Evolutionary conservation across 352 stramenopile genomes (phyloP), one percentile per base, ranked within the genome.

Genomic region (Saprolegnia diclina): DNA sequence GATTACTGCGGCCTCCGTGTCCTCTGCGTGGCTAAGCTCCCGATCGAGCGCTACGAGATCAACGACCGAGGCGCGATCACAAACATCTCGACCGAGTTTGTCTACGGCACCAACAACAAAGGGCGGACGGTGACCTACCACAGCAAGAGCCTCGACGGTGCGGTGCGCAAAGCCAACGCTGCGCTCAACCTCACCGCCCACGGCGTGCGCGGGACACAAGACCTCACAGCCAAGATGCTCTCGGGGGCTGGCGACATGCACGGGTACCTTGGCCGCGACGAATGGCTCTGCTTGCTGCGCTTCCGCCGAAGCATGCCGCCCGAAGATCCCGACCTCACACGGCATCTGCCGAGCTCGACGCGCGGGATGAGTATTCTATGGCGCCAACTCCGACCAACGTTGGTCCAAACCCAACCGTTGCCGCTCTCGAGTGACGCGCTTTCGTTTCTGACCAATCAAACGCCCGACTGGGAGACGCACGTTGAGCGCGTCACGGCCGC

Each of bases 311-410:
- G 77, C 2, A 95, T 97, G 76, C 92, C 92, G 3, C 77, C 82
- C 5, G 92, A 98, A 80, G 87, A 97, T 66, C 89, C 91, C 0
- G 78, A 86, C 37, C 64, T 81, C 9, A 96, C 89, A 0, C 66
- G 68, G 5, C 90, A 97, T 61, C 69, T 98, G 19, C 61, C 80
- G 37, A 66, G 76, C 32, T 91, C 88, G 5, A 89, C 89, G 4
- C 74, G 92, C 6, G 85, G 87, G 1, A 89, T 97, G 78, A 92
- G 77, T 54, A 96, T 98, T 21, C 73, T 98, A n/a, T 98, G 91
- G 90, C 79, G 92, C 0, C 85, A 95, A 64, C 75, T 97, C 24
- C 83, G 92, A 26, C 91, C 92, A 0, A 90, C 97, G 66, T 77
- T 95, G 55, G 85, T 98, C 6, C 67, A 70, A 14, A 56, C 45